Evolutionary conservation across 352 stramenopile genomes (phyloP).

Genomic region (Globisporangium cystogenes): DNA sequence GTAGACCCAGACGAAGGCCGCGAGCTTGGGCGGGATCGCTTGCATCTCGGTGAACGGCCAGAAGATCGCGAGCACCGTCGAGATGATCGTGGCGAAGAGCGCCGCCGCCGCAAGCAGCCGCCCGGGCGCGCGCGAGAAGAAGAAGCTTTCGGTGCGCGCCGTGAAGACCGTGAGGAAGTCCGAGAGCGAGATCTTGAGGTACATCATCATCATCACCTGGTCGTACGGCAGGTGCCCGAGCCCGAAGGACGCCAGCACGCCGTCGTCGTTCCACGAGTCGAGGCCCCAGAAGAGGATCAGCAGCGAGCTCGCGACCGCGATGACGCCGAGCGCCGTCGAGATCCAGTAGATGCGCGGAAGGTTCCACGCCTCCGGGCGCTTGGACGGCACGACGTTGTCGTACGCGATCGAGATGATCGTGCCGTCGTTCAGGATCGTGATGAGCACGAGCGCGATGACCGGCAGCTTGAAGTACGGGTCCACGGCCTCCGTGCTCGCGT

Average conservation of each 20-base stretch:
- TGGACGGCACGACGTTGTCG: slow-evolving; percentile 79
- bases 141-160: slow-evolving; percentile 75
- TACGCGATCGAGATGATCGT: slow-evolving; percentile 91
- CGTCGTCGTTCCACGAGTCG: slow-evolving; percentile 74
- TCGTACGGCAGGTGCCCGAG: slow-evolving; percentile 78
- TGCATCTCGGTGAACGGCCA: slow-evolving; percentile 82
- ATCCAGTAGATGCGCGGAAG: slow-evolving; percentile 59
- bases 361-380: slow-evolving; percentile 67
- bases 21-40: slow-evolving; percentile 67
- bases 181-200: slow-evolving; percentile 93
- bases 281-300: slow-evolving; percentile 83
- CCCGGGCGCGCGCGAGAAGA: slow-evolving; percentile 73
- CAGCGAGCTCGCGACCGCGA: slow-evolving; percentile 79
- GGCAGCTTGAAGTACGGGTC: slow-evolving; percentile 90
- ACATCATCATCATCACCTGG: slow-evolving; percentile 91
- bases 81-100: slow-evolving; percentile 69
- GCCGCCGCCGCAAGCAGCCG: slow-evolving; percentile 68
- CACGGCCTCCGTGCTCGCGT: slow-evolving; percentile 31
- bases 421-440: slow-evolving; percentile 94
- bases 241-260: slow-evolving; percentile 50
- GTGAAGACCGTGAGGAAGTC: slow-evolving; percentile 93
- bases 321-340: slow-evolving; percentile 49
- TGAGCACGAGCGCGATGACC: slow-evolving; percentile 91
- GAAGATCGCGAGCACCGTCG: slow-evolving; percentile 79
- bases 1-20: slow-evolving; percentile 87